A percentile compares a stretch with the other conserved stretches of the same genome.
Conservation (phyloP, 1,139 yeast genomes). For the Suhomyces yuchorum region DNA sequence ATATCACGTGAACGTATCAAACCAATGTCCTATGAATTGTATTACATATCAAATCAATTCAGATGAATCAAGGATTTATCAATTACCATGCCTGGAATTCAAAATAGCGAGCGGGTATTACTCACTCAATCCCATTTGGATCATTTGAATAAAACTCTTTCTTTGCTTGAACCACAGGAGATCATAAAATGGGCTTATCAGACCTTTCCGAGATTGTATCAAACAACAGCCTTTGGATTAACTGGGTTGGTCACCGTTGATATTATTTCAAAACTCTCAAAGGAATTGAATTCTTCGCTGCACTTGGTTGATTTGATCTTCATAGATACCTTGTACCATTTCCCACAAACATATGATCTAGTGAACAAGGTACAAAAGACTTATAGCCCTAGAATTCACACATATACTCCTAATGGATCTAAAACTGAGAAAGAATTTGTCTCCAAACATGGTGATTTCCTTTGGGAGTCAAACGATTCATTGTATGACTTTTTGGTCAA, state of each 20-base stretch:
- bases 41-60: neutral
- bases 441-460: slow-evolving; percentile 63
- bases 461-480: slow-evolving; percentile 85
- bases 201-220: slow-evolving; percentile 80
- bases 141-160: slow-evolving; percentile 64
- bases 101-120: neutral
- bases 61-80: too few species aligned
- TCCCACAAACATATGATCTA: slow-evolving; percentile 86
- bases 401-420: slow-evolving; percentile 65
- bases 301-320: slow-evolving; percentile 76
- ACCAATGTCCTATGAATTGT: neutral
- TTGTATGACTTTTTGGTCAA: slow-evolving; percentile 85
- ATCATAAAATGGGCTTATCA: slow-evolving; percentile 78
- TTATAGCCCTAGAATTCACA: slow-evolving; percentile 58
- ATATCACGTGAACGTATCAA: slow-evolving; percentile 13
- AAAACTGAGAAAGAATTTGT: slow-evolving; percentile 66
- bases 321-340: slow-evolving; percentile 88
- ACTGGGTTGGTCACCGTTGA: slow-evolving; percentile 90
- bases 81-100: slow-evolving; percentile 1
- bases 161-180: slow-evolving; percentile 63
- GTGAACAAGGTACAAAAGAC: slow-evolving; percentile 57
- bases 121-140: slow-evolving; percentile 49
- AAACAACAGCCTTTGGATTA: slow-evolving; percentile 93
- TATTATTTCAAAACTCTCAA: slow-evolving; percentile 63
- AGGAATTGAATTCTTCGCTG: slow-evolving; percentile 18